Base-by-base conservation (phyloP, 2,329 filamentous ascomycete genomes). In the Neocatenulostroma microsporum region DNA sequence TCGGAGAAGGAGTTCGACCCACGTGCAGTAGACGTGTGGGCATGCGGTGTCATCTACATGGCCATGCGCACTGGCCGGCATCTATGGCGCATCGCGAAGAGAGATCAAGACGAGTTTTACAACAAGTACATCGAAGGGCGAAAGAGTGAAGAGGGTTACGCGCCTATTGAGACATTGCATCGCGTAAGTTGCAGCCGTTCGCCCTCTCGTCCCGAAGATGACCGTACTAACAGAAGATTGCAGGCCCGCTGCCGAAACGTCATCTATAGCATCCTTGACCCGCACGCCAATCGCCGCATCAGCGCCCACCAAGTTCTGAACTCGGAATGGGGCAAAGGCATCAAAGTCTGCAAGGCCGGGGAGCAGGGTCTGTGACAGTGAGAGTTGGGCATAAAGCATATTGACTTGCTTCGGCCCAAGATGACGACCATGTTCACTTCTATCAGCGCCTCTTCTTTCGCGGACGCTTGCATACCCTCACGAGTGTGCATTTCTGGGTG, bases 21-120 rank as follows among this genome's bases (percentile, higher is more conserved):
- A 20, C 77, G 91, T 40, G 89, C 91, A n/a, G 89, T 98, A 32
- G 91, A 98, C 55, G 82, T 96, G 11, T 98, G 91, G 91, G 91
- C 91, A 17, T 94, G 87, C 42, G 91, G 91, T 57, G 91, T 98
- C 34, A 98, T 98, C 42, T 98, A 98, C 67, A 98, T 98, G 91
- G 91, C 91, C 11, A 98, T 98, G 91, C 76, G 91, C 40, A 96
- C 89, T 2, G 91, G 91, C 5, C 76, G 91, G 36, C 91, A 98
- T 62, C 71, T 98, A 7, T 98, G 91, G 91, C 82, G 88, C 37
- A 78, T 95, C n/a, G 91, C 91, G 6, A 89, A 89, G 63, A 93
- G 87, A 63, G 88, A 94, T 37, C 89, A 96, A 48, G 91, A 98
- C 55, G 91, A 96, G 56, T 98, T 96, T 53, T 98, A 94, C 58